Base-by-base conservation (phyloP, 2,329 filamentous ascomycete genomes). In the Microdochium trichocladiopsis region DNA sequence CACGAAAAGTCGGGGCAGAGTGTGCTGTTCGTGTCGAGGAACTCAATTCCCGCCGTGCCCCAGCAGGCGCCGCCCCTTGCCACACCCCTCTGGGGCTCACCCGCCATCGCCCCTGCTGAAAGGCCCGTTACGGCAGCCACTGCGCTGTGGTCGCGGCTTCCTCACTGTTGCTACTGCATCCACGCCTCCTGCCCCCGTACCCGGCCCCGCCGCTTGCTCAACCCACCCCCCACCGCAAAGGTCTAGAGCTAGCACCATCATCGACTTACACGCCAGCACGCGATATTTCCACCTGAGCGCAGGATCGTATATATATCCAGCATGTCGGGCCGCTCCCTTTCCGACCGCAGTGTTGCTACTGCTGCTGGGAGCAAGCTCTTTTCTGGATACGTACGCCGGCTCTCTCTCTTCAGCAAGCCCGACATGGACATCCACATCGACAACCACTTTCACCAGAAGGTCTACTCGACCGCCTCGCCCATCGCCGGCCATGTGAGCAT, bases 401-500 rank as follows among this genome's bases (percentile, higher is more conserved):
- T 63, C 14, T 52, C 57, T 22, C 50, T 57, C 18, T 36, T 51
- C 4, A 49, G 53, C 51, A 71, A 67, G 59, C 61, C 72, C 36
- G 68, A 63, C 59, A 72, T 82, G 60, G 67, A 69, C 45, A 68
- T 83, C 63, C 67, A 71, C 50, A 70, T 83, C 50, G 69, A 78
- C 59, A 71, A 76, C 63, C 76, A 83, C 69, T 81, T 72, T 65
- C 71, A 59, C 56, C 73, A 76, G 61, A 80, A 78, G 63, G 72
- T 80, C 48, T 83, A 82, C 65, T 80, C 76, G 4, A 77, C 79
- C 1, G 72, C 72, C n/a, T 78, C 77, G 14, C 65, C 71, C 55
- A 67, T 83, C 49, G 67, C 70, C 10, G 80, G 80, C 51, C 66
- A 72, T 43, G 76, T 76, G 55, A 63, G 69, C 52, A 71, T 83